Conservation (phyloP, 2,329 filamentous ascomycete species). For the Fusarium anguioides region DNA sequence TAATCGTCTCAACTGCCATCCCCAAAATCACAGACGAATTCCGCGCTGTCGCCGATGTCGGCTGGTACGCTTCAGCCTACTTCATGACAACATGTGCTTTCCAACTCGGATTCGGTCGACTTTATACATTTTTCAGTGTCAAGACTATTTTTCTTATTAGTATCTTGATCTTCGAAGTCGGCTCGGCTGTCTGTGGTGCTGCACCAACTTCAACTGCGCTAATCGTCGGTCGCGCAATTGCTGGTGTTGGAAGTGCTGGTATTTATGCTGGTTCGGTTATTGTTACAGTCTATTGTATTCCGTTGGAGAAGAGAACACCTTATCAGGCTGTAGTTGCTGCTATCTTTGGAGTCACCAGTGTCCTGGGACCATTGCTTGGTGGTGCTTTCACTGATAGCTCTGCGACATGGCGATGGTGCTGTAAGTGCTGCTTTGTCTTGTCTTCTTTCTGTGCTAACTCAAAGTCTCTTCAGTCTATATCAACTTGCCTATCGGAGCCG, state of each 20-base stretch:
- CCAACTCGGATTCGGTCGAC: slow-evolving; percentile 55
- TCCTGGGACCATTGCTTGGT: slow-evolving; percentile 45
- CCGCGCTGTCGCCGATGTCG: slow-evolving; percentile 57
- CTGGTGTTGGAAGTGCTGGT: slow-evolving; percentile 59
- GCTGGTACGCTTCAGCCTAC: slow-evolving; percentile 65
- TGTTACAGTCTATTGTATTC: slow-evolving; percentile 47
- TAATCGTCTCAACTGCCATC: slow-evolving; percentile 61
- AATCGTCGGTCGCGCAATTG: slow-evolving; percentile 53
- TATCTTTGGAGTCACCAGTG: slow-evolving; percentile 44
- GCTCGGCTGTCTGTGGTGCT: slow-evolving; percentile 58
- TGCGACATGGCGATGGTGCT: slow-evolving; percentile 17
- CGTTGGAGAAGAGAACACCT: slow-evolving; percentile 40
- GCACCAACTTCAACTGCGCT: slow-evolving; percentile 19
- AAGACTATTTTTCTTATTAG: slow-evolving; percentile 52
- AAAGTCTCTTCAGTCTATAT: neutral
- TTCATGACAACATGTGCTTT: slow-evolving; percentile 55
- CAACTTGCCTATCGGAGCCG: slow-evolving; percentile 4
- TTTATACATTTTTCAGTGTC: slow-evolving; percentile 60
- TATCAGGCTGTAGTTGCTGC: slow-evolving; percentile 44
- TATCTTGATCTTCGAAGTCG: slow-evolving; percentile 60
- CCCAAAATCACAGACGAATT: slow-evolving; percentile 62
- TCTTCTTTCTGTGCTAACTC: neutral
- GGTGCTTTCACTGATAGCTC: slow-evolving; percentile 41
- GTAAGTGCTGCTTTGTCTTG: neutral
- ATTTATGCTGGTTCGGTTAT: slow-evolving; percentile 13